Evolutionary conservation across 352 stramenopile species (phyloP), one percentile per base, ranked within the genome.

Genomic region (Blastocystis sp.): DNA sequence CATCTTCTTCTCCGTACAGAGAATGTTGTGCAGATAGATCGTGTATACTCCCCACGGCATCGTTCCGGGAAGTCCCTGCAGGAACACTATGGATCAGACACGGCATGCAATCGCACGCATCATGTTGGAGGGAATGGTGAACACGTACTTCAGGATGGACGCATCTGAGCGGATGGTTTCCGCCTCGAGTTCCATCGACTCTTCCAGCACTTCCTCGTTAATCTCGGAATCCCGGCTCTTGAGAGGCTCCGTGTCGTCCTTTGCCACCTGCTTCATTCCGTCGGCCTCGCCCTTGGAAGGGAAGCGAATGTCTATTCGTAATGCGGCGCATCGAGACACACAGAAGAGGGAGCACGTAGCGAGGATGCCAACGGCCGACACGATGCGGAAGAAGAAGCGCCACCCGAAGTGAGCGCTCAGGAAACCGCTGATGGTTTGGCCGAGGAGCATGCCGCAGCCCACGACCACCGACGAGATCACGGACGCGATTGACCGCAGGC

Each of bases 1-100:
- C 52, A 84, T 69, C 23, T 84, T 66, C n/a, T 69, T 62, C 61
- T 84, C 74, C 21, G 45, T 52, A 14, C 23, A 38, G 10, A 84
- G 53, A 17, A 84, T 84, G 53, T 84, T 64, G 53, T 84, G 74
- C 19, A 84, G 56, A 67, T 84, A 84, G 41, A 62, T 84, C 7
- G 45, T 84, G 61, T 84, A 84, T 1, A 84, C 74, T 19, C 74
- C 74, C 74, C 74, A 84, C 4, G 74, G 74, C 23, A 84, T 84
- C 2, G 74, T 69, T 2, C 74, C 74, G n/a, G 74, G 74, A 0
- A 84, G 34, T 23, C 74, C 74, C 45, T 84, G 74, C 21, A 67
- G 14, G 56, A 84, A 84, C 19, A 84, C 66, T 77, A 77, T 0
- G 14, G 0, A 38, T 59, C 4, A 38, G 41, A 56, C 17, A 1